Conservation (phyloP, 2,329 filamentous ascomycete species). For the Arachnopeziza araneosa region DNA sequence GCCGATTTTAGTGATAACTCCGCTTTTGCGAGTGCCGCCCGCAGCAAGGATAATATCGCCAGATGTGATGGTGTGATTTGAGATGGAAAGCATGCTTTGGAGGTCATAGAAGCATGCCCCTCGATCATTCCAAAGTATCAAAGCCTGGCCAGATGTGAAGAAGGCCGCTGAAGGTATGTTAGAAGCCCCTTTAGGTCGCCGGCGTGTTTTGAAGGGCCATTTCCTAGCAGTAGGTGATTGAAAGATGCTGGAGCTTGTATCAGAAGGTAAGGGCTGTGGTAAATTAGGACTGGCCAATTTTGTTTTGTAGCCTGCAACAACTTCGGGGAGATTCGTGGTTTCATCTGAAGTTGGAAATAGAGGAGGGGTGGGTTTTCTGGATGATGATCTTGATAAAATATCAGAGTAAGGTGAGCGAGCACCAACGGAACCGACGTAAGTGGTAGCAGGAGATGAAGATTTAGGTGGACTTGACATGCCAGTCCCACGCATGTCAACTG, state of each 20-base stretch:
- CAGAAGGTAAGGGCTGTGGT: neutral
- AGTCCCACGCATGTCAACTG: neutral
- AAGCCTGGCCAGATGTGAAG: slow-evolving; percentile 7
- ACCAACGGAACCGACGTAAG: slow-evolving; percentile 1
- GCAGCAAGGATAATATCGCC: slow-evolving; percentile 5
- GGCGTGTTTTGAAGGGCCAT: slow-evolving; percentile 5
- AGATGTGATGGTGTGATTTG: neutral
- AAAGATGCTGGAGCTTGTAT: slow-evolving; percentile 4
- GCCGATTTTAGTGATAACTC: slow-evolving; percentile 2
- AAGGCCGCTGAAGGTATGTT: slow-evolving; percentile 4
- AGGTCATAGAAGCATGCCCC: slow-evolving; percentile 7
- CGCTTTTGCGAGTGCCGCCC: slow-evolving; percentile 1
- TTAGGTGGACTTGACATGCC: neutral
- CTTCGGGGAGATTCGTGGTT: slow-evolving; percentile 7
- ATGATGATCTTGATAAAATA: neutral
- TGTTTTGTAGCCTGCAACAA: slow-evolving; percentile 1
- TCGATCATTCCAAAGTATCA: slow-evolving; percentile 10
- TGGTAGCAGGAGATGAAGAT: slow-evolving; percentile 2
- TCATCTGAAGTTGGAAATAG: slow-evolving; percentile 3
- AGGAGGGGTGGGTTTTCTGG: neutral
- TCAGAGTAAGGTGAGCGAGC: slow-evolving; percentile 1
- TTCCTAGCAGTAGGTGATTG: neutral
- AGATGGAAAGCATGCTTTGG: slow-evolving; percentile 2
- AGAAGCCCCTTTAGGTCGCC: neutral
- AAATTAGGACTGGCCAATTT: neutral